Conservation (phyloP, 371 early-diverging fungal genomes). For the Mortierella sp. region DNA sequence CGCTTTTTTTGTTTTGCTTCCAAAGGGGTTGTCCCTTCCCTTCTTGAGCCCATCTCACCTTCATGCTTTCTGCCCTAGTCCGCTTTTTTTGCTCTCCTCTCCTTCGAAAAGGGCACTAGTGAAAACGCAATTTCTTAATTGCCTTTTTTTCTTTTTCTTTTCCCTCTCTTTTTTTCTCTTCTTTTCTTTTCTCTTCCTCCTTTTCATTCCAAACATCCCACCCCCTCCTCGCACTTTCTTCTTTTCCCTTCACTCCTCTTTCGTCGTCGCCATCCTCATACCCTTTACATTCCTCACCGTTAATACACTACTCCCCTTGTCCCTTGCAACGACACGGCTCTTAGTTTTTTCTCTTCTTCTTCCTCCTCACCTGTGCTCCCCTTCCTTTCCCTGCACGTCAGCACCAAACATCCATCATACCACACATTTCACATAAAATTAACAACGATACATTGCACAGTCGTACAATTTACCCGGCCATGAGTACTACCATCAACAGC, state of each 20-base stretch:
- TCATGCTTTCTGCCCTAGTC: neutral
- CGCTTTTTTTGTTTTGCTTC: neutral
- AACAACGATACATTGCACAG: neutral
- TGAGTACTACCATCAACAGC: neutral
- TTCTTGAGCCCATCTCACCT: neutral
- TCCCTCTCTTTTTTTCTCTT: neutral
- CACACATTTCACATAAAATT: neutral
- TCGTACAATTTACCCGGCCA: neutral
- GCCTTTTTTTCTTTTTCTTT: neutral
- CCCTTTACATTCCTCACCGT: neutral
- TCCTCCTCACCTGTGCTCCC: neutral
- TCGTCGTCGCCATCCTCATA: neutral
- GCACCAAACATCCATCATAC: neutral
- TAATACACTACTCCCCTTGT: neutral
- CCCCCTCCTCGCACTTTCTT: neutral
- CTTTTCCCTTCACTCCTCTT: neutral
- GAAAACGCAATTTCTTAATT: neutral
- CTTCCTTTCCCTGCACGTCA: neutral
- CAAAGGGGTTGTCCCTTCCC: neutral
- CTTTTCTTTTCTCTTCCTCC: neutral
- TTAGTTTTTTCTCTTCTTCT: neutral
- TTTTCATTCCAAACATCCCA: neutral
- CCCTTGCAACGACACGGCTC: neutral
- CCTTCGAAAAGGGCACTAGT: neutral
- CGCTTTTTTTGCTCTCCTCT: neutral